Base-by-base conservation (phyloP, 441 rosid species). In the Monsonia emarginata region DNA sequence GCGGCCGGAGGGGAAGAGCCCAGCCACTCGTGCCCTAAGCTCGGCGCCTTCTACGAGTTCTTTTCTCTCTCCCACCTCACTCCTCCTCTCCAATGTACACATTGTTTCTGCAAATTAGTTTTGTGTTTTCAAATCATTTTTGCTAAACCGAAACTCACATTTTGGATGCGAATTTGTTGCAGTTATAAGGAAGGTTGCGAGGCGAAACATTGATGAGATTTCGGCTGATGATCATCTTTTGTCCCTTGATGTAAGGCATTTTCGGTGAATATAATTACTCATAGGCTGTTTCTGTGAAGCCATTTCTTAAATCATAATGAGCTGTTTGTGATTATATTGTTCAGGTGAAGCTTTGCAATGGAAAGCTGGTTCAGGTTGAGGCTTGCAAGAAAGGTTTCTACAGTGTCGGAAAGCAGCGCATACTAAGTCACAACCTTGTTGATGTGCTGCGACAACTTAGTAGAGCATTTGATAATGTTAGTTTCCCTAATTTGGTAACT, bases 221-320 rank as follows among this genome's bases (percentile, higher is more conserved):
- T 64, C 80, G 0, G 73, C 58, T 63, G 90, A 86, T 5, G 96
- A 88, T 74, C 97, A 91, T 82, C 81, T 95, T 31, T 83, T 95
- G 74, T 95, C 97, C 52, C 79, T 95, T 24, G 95, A 95, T 68
- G 99, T 95, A 78, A 77, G 79, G 14, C 24, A 25, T 60, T 22
- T 18, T 26, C 18, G 5, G 11, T 0, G 22, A 30, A 42, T 9
- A 32, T 60, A 8, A 0, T 5, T n/a, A n/a, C n/a, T n/a, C n/a
- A n/a, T 42, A 34, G 5, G 16, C 28, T 1, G 58, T 22, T 30
- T 46, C 6, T 36, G n/a, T 46, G 11, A 10, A 16, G 48, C 24
- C 13, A 38, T 67, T 13, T 4, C 24, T 30, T 4, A 2, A 19
- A 18, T 32, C 27, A 24, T 68, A n/a, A 63, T 42, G 16, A 25